phyloP scores from a whole-genome alignment of 306 rosid genomes.

The Castanea mollissima region DNA sequence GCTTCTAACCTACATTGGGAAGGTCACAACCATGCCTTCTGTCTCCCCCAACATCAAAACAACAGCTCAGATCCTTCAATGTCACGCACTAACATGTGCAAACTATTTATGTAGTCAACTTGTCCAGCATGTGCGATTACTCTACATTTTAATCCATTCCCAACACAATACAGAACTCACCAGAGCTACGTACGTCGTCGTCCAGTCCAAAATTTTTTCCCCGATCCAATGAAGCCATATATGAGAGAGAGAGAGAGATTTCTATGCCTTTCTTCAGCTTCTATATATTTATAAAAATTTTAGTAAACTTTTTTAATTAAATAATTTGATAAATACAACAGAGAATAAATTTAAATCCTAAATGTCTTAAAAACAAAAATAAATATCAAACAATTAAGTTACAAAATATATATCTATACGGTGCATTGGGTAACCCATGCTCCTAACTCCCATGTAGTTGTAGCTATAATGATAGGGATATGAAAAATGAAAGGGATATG shows the following conservation, averaged over 20 bases:
- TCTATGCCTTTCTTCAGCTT: neutral
- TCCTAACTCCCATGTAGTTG: too few species aligned
- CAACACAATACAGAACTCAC: neutral
- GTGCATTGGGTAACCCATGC: too few species aligned
- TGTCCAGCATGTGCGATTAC: slow-evolving; percentile 3
- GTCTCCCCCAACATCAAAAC: slow-evolving; percentile 8
- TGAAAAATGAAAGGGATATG: neutral
- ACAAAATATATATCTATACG: too few species aligned
- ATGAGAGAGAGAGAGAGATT: neutral
- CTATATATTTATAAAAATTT: neutral
- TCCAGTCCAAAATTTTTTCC: neutral
- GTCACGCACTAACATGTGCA: slow-evolving; percentile 27
- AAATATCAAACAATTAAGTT: too few species aligned
- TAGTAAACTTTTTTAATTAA: too few species aligned
- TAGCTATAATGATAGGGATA: too few species aligned
- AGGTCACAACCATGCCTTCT: neutral
- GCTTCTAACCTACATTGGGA: slow-evolving; percentile 17
- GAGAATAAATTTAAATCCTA: too few species aligned
- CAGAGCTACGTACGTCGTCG: neutral
- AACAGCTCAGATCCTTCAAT: slow-evolving; percentile 5
- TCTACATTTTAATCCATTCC: neutral
- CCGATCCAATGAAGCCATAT: too few species aligned
- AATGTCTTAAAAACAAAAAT: too few species aligned
- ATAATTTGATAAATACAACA: too few species aligned
- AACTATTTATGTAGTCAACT: slow-evolving; percentile 1